These are phyloP conservation scores for Leccinum longicurvipes DNA, from an alignment of 768 basidiomycete genomes.

Conservation along the genomic window DNA sequence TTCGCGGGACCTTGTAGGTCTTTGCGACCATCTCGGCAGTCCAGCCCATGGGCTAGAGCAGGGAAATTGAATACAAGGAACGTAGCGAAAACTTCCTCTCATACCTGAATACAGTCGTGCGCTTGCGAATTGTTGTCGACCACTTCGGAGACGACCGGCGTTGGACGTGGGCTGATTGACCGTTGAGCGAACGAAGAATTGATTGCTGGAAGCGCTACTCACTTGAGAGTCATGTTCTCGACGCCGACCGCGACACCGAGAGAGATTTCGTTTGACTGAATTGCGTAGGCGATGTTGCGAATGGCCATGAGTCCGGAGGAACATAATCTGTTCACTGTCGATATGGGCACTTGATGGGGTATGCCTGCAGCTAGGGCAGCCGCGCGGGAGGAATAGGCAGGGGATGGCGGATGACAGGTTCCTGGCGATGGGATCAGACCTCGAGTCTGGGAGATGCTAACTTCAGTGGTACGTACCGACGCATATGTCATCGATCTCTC, in stretches of 20 bases:
- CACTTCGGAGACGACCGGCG: slow-evolving; percentile 57
- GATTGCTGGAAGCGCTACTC: slow-evolving; percentile 20
- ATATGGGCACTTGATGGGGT: slow-evolving; percentile 82
- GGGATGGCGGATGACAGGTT: slow-evolving; percentile 81
- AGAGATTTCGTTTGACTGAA: slow-evolving; percentile 77
- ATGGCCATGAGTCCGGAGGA: slow-evolving; percentile 95
- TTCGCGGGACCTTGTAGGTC: slow-evolving; percentile 70
- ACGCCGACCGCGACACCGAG: slow-evolving; percentile 83
- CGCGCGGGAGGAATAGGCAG: slow-evolving; percentile 78
- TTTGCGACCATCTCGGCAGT: slow-evolving; percentile 90
- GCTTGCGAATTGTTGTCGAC: slow-evolving; percentile 63
- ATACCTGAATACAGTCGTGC: slow-evolving; percentile 68
- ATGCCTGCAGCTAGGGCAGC: slow-evolving; percentile 88
- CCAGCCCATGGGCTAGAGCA: slow-evolving; percentile 85
- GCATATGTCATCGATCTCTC: slow-evolving; percentile 77
- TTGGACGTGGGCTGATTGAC: slow-evolving; percentile 60
- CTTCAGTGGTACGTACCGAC: slow-evolving; percentile 51
- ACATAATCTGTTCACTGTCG: slow-evolving; percentile 90
- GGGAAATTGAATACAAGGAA: neutral
- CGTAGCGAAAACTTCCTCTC: neutral
- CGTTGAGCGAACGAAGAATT: neutral
- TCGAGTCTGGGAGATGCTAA: neutral
- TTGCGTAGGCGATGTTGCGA: slow-evolving; percentile 82
- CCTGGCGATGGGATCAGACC: slow-evolving; percentile 39
- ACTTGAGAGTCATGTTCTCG: slow-evolving; percentile 84